phyloP scores from a whole-genome alignment of 2,329 filamentous ascomycete genomes.

The Cadophora sp. region DNA sequence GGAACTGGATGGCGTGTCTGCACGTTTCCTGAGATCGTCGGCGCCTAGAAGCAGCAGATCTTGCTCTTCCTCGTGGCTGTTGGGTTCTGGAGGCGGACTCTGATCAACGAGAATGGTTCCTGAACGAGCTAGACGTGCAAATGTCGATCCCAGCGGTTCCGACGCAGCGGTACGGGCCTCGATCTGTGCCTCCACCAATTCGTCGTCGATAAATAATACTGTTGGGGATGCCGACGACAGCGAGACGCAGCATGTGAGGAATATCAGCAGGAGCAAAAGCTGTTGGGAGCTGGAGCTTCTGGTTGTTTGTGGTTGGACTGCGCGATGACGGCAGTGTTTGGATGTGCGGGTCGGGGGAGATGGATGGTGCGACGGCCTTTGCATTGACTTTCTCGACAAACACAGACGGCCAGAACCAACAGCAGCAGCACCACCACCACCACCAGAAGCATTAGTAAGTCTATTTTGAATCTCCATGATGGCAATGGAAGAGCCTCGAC shows the following conservation, averaged over 20 bases:
- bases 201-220: constrained; percentile 36
- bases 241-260: constrained; percentile 38
- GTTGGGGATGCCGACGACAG: constrained; percentile 35
- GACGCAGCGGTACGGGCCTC: constrained; percentile 23
- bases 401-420: not conserved
- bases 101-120: constrained; percentile 45
- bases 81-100: constrained; percentile 30
- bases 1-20: not conserved
- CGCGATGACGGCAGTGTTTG: constrained; percentile 26
- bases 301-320: not conserved
- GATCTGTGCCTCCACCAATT: constrained; percentile 38
- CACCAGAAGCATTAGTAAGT: not conserved
- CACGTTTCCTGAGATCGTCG: constrained; percentile 34
- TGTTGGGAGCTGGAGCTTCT: constrained; percentile 17
- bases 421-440: not conserved
- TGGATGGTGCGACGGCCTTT: constrained; percentile 36
- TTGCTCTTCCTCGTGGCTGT: not conserved
- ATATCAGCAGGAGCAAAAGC: constrained; percentile 32
- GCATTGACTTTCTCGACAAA: constrained; percentile 25
- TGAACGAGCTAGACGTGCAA: constrained; percentile 40
- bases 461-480: constrained; percentile 24
- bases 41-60: not conserved
- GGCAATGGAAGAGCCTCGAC: not conserved
- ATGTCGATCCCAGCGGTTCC: constrained; percentile 36
- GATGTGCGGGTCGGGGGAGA: constrained; percentile 22